Conservation (phyloP, 345 rosid genomes). For the Populus davidiana region DNA sequence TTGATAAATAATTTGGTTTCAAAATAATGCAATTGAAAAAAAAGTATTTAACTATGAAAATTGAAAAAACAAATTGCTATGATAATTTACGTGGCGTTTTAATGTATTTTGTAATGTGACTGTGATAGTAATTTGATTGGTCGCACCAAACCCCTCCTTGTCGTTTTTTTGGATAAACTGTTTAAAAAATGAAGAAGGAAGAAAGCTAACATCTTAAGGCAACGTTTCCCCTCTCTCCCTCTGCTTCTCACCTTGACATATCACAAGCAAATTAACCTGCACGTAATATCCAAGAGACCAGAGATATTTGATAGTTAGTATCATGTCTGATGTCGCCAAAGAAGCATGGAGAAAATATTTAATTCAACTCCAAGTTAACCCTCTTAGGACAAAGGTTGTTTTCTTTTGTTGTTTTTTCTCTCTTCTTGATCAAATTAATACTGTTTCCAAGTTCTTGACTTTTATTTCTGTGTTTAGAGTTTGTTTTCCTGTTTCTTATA, state of each 20-base stretch:
- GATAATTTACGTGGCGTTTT: too few relatives aligned
- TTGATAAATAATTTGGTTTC: too few relatives aligned
- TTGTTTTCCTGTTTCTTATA: background rate
- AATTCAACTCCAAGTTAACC: slow-evolving; percentile 79
- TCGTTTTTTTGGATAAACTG: background rate
- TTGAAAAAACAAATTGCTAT: too few relatives aligned
- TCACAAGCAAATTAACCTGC: background rate
- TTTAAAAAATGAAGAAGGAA: too few relatives aligned
- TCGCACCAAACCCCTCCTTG: background rate
- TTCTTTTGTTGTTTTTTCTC: background rate
- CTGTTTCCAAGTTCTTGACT: background rate
- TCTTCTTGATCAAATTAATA: slow-evolving; percentile 1
- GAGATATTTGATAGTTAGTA: background rate
- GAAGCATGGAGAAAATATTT: slow-evolving; percentile 88
- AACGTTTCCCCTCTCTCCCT: background rate
- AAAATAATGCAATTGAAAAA: too few relatives aligned
- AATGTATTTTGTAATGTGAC: too few relatives aligned
- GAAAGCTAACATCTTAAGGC: too few relatives aligned
- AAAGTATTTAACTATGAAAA: too few relatives aligned
- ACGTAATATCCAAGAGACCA: background rate
- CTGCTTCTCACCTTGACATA: background rate
- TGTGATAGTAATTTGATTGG: background rate
- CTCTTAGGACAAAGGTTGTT: slow-evolving; percentile 80
- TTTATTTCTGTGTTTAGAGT: background rate
- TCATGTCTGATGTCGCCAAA: slow-evolving; percentile 69